A percentile compares a stretch with the other conserved stretches of the same genome.
phyloP scores from a whole-genome alignment of 306 rosid genomes.

The Cicer cuneatum region DNA sequence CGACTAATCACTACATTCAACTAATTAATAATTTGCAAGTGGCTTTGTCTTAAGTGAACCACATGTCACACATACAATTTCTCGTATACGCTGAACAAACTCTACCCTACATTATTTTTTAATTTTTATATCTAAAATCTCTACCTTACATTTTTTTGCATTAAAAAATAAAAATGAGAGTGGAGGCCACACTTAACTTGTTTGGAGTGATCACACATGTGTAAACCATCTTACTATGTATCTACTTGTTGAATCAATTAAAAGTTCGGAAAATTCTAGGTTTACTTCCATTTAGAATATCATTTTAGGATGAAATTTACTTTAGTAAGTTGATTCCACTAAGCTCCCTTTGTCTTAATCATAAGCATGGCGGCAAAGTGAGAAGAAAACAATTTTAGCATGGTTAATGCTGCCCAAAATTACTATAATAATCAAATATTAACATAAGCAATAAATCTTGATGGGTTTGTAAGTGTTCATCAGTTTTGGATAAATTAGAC shows the following conservation, averaged over 20 bases:
- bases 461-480: slow-evolving; percentile 6
- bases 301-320: slow-evolving; percentile 17
- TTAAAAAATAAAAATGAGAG: slow-evolving; percentile 1
- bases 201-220: background rate
- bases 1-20: background rate
- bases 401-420: slow-evolving; percentile 15
- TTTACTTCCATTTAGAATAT: slow-evolving; percentile 15
- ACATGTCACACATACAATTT: slow-evolving; percentile 22
- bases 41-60: slow-evolving; percentile 18
- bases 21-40: slow-evolving; percentile 3
- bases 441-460: slow-evolving; percentile 2
- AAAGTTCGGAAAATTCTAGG: slow-evolving; percentile 27
- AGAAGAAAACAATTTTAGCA: slow-evolving; percentile 9
- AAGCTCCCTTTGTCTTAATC: slow-evolving; percentile 38
- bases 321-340: slow-evolving; percentile 45
- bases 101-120: background rate
- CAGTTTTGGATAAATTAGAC: background rate
- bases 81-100: slow-evolving; percentile 8
- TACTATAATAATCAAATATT: slow-evolving; percentile 11
- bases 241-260: slow-evolving; percentile 9
- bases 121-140: background rate
- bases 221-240: slow-evolving; percentile 12
- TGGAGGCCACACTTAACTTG: slow-evolving; percentile 26
- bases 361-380: background rate
- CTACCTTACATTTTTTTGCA: no score